Conservation (phyloP, 306 rosid species). For the Prunus padus region DNA sequence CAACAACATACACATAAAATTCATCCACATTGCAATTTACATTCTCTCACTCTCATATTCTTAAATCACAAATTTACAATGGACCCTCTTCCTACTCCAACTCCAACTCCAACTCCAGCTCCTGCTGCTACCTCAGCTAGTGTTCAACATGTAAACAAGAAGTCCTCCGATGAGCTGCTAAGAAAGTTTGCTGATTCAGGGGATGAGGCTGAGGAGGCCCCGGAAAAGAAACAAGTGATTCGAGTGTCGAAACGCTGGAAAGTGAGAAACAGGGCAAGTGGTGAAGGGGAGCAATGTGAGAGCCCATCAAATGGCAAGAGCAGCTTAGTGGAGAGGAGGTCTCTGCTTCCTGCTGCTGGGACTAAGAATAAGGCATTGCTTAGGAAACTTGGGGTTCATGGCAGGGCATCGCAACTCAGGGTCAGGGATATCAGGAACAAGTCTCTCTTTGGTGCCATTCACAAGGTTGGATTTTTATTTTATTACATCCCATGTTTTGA, state of each 20-base stretch:
- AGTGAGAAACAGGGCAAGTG: constrained; percentile 13
- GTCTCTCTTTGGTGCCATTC: constrained; percentile 61
- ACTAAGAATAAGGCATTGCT: constrained; percentile 43
- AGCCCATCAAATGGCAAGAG: constrained; percentile 31
- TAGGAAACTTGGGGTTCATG: constrained; percentile 46
- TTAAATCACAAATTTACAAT: constrained; percentile 23
- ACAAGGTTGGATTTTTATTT: constrained; percentile 47
- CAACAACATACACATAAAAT: neutral
- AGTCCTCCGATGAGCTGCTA: constrained; percentile 82
- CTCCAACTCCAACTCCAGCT: neutral
- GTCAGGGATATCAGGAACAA: constrained; percentile 56
- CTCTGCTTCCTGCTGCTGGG: constrained; percentile 47
- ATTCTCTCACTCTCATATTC: neutral
- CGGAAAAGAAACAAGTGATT: constrained; percentile 19
- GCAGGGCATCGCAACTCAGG: constrained; percentile 42
- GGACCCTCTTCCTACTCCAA: constrained; percentile 35
- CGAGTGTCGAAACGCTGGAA: constrained; percentile 35
- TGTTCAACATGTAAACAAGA: constrained; percentile 69
- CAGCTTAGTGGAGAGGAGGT: constrained; percentile 51
- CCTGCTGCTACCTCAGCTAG: constrained; percentile 11
- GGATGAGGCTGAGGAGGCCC: constrained; percentile 9
- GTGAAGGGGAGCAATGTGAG: constrained; percentile 32
- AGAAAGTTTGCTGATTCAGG: constrained; percentile 56
- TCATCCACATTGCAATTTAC: neutral
- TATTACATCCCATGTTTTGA: neutral